Evolutionary conservation across 306 rosid species (phyloP).

Genomic region (Cicer judaicum): DNA sequence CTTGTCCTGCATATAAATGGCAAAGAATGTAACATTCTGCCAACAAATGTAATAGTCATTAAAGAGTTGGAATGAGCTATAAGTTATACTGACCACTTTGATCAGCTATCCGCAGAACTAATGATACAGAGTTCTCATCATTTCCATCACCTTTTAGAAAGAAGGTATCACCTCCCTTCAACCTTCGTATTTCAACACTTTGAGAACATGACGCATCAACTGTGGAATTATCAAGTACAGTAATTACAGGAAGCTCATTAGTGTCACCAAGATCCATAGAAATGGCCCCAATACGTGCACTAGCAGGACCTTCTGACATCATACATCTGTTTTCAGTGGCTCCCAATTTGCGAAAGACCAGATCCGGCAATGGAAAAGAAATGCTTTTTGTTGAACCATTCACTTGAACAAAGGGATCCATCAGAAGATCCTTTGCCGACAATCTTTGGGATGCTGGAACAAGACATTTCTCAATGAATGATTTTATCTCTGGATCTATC

Average conservation of each 20-base stretch:
- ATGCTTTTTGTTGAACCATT: slow-evolving; percentile 39
- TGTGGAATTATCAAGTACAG: slow-evolving; percentile 34
- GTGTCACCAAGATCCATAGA: slow-evolving; percentile 43
- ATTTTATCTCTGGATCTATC: slow-evolving; percentile 47
- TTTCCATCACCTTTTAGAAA: slow-evolving; percentile 50
- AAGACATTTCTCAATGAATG: slow-evolving; percentile 53
- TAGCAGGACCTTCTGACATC: slow-evolving; percentile 63
- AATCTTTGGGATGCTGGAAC: slow-evolving; percentile 54
- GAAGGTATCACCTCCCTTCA: slow-evolving; percentile 49
- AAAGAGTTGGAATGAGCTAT: background rate
- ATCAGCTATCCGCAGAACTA: slow-evolving; percentile 55
- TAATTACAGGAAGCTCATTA: slow-evolving; percentile 47
- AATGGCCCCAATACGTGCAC: slow-evolving; percentile 34
- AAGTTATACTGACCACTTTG: slow-evolving; percentile 46
- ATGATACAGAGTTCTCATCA: slow-evolving; percentile 54
- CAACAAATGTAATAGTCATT: slow-evolving; percentile 5
- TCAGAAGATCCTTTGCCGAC: slow-evolving; percentile 51
- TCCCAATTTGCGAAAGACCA: slow-evolving; percentile 59
- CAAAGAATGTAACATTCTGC: slow-evolving; percentile 2
- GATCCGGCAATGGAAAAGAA: slow-evolving; percentile 54
- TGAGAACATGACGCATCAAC: slow-evolving; percentile 13
- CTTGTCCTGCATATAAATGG: slow-evolving; percentile 46
- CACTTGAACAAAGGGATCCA: slow-evolving; percentile 49
- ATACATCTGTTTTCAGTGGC: slow-evolving; percentile 57
- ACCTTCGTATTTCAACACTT: slow-evolving; percentile 51